Conservation (phyloP, 1,139 yeast genomes). For the Yamadazyma kanchanaburiensis region DNA sequence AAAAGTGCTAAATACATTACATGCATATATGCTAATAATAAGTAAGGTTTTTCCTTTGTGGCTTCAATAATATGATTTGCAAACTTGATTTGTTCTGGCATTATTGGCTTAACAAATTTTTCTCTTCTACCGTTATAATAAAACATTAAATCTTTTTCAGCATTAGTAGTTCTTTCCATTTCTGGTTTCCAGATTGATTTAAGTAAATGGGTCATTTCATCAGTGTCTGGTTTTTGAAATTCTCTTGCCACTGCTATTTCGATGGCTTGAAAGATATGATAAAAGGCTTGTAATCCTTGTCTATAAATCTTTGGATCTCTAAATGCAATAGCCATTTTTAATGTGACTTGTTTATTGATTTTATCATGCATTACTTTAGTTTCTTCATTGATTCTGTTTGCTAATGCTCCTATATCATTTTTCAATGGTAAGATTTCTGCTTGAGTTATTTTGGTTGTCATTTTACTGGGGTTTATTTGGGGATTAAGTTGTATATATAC, state of each 20-base stretch:
- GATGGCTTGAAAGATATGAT: constrained; percentile 68
- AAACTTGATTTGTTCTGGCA: constrained; percentile 61
- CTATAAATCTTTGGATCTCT: constrained; percentile 74
- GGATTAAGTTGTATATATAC: not conserved
- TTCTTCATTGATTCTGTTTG: constrained; percentile 70
- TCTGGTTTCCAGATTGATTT: constrained; percentile 67
- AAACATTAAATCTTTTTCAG: constrained; percentile 63
- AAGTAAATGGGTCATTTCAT: constrained; percentile 42
- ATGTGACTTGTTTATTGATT: constrained; percentile 65
- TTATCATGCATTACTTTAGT: constrained; percentile 66
- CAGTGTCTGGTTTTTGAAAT: constrained; percentile 26
- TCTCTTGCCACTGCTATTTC: constrained; percentile 55
- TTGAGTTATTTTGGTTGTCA: constrained; percentile 21
- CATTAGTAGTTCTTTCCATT: constrained; percentile 57
- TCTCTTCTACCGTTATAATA: constrained; percentile 55
- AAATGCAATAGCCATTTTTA: constrained; percentile 71
- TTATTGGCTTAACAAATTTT: constrained; percentile 55
- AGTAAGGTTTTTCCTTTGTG: constrained; percentile 61
- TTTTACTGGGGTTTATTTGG: too few relatives aligned
- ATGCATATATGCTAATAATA: constrained; percentile 79
- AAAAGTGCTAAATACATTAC: constrained; percentile 82
- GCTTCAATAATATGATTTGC: constrained; percentile 55
- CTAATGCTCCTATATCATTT: constrained; percentile 76
- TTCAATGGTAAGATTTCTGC: constrained; percentile 68
- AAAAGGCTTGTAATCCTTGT: constrained; percentile 77